Base-by-base conservation (phyloP, 257 asterid species). In the Striga asiatica region DNA sequence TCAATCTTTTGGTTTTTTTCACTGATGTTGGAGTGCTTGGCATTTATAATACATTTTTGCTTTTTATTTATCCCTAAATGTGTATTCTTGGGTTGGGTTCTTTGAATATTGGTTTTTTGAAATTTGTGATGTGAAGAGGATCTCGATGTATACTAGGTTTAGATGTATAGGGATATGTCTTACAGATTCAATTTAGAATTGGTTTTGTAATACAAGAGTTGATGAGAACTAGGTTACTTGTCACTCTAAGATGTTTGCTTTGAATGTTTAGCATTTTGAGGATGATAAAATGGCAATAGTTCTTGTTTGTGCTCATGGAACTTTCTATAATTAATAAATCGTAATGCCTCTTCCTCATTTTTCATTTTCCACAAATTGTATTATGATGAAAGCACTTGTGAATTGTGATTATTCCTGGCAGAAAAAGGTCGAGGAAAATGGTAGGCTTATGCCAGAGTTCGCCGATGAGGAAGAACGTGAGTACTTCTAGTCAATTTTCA, bases 391-490 rank as follows among this genome's bases (percentile, higher is more conserved):
- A n/a, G n/a, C n/a, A n/a, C n/a, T n/a, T n/a, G 16, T 3, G 8
- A n/a, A 2, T 38, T 46, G 41, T 52, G 34, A 25, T 59, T 50
- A 19, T 54, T 61, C 67, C 11, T 21, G n/a, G 54, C 84, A 82
- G 95, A 81, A 60, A 64, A 83, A 76, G 66, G 78, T 80, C 37
- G 76, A 74, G 53, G 87, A 76, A 56, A 85, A 74, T 61, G 95
- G 94, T 32, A 75, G 41, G 72, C 76, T 69, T 69, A 56, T 82
- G 54, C 93, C 95, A 0, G 94, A 83, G 66, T 85, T 85, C 65
- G 88, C 88, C 4, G 94, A 85, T 69, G 85, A 35, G 17, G 91
- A 85, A 58, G 95, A 85, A 68, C 80, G 93, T 85, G 63, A 67
- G 84, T 67, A 21, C 34, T 48, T 16, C 25, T 2, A 22, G 18